Conservation (phyloP, 2,329 filamentous ascomycete species). For the Clarireedia monteithiana region DNA sequence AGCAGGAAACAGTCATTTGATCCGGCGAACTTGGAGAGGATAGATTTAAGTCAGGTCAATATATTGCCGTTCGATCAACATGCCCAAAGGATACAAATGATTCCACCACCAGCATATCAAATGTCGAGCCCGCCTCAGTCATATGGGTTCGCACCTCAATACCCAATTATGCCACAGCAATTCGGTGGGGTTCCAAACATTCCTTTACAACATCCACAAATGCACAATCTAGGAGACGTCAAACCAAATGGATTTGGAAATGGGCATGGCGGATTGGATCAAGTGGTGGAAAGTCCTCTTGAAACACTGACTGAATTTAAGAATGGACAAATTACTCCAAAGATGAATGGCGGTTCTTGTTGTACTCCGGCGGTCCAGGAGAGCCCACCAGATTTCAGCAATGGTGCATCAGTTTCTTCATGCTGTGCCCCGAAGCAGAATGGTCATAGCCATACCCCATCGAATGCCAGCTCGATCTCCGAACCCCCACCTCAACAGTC, state of each 20-base stretch:
- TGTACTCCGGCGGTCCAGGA: constrained; percentile 5
- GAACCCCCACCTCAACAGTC: constrained; percentile 12
- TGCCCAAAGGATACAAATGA: constrained; percentile 20
- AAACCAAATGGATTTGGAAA: constrained; percentile 16
- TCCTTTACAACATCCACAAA: constrained; percentile 18
- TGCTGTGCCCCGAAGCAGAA: constrained; percentile 19
- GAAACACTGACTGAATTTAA: constrained; percentile 14
- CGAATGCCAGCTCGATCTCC: constrained; percentile 18
- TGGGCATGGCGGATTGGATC: constrained; percentile 12
- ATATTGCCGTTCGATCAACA: constrained; percentile 33
- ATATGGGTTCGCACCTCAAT: constrained; percentile 22
- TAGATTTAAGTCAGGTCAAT: constrained; percentile 46
- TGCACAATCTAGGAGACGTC: constrained; percentile 7
- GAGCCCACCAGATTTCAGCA: not conserved
- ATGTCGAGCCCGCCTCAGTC: constrained; percentile 13
- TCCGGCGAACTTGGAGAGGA: constrained; percentile 40
- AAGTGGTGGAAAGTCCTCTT: constrained; percentile 21
- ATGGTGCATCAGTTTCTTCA: not conserved
- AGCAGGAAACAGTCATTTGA: constrained; percentile 43
- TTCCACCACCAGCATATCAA: constrained; percentile 20
- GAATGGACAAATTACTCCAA: constrained; percentile 11
- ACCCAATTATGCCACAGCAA: constrained; percentile 18
- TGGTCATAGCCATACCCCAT: constrained; percentile 18
- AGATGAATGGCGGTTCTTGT: constrained; percentile 12
- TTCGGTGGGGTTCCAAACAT: constrained; percentile 10